Base-by-base conservation (phyloP, 208 protist genomes). In the Wallacemonas rigidus region DNA sequence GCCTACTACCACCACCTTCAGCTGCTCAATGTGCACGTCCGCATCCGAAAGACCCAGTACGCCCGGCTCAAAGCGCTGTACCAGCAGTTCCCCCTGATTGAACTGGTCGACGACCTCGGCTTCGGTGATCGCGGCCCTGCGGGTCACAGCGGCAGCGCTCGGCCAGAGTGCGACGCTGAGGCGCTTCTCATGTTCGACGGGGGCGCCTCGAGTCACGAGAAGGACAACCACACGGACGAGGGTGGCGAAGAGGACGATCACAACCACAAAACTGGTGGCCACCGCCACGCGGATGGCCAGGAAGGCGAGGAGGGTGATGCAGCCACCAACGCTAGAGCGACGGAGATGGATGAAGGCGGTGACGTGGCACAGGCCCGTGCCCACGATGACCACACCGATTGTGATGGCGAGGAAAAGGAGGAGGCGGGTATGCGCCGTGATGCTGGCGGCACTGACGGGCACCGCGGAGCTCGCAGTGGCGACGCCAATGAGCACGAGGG, bases 1-100 rank as follows among this genome's bases (percentile, higher is more conserved):
- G 79, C 79, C 8, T 95, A 90, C 80, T 89, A 91, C 58, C 55
- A 87, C 57, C 80, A 93, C 65, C 81, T 93, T 69, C 82, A 90
- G 74, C 79, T 91, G 38, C 82, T 94, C 45, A 89, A 92, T 69
- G 68, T 95, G 40, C 83, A 82, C 64, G 57, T 90, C 26, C 48
- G 74, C 9, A 54, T 93, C 7, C 67, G 80, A 8, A 83, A 86
- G 44, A 72, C 85, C 47, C 74, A 84, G 12, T 88, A 93, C 67
- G 67, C 79, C 50, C 69, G 71, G 15, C 81, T 95, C 39, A 81
- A 83, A 57, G 45, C 84, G n/a, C 86, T 95, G 40, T 80, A 93
- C 51, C 78, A 88, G 48, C 88, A 89, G 65, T 85, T 84, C 55
- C 82, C 85, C 50, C 77, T 95, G 58, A 76, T 94, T 58, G 85